Evolutionary conservation across 2,329 filamentous ascomycete species (phyloP), one percentile per base, ranked within the genome.

Genomic region (Sphaerostilbella broomeana): DNA sequence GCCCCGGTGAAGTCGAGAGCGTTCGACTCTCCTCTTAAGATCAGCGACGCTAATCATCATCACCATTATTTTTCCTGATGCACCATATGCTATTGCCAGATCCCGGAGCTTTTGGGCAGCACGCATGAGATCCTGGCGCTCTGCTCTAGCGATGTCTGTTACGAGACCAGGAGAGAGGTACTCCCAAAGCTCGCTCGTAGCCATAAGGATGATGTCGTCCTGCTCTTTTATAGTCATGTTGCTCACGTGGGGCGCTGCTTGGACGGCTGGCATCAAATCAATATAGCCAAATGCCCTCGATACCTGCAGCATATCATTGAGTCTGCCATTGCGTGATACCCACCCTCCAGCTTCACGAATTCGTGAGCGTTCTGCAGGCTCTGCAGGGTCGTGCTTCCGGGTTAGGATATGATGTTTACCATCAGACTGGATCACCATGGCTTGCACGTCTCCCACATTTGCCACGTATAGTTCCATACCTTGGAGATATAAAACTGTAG

Each of bases 1-100:
- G 27, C 86, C 86, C 40, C 86, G 76, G 60, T 84, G 73, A 45
- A 76, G 65, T 67, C 64, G 81, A 61, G 82, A 84, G 47, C 84
- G 77, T 58, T 94, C 85, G 42, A 73, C 69, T 47, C 87, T 79
- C 57, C 86, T 85, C 64, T 94, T 90, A 38, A 98, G 68, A 56
- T 97, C 89, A 40, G 84, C 82, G 25, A 98, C 84, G 40, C 89
- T 90, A 39, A 98, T 81, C 70, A 98, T 86, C 90, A 97, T 97
- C 30, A 98, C 87, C 89, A 97, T 97, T 47, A 97, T 86, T 66
- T 98, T 98, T 56, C 83, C 84, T 2, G 81, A 89, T 10, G 90
- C 86, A 38, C 92, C 92, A 59, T 95, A 97, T 1, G 90, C 87
- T 57, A 98, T 95, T 28, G 92, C 92, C 39, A 97, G 70, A 65